A percentile compares a stretch with the other conserved stretches of the same genome.
Evolutionary conservation across 257 asterid species (phyloP).

Genomic region (Petunia axillaris): DNA sequence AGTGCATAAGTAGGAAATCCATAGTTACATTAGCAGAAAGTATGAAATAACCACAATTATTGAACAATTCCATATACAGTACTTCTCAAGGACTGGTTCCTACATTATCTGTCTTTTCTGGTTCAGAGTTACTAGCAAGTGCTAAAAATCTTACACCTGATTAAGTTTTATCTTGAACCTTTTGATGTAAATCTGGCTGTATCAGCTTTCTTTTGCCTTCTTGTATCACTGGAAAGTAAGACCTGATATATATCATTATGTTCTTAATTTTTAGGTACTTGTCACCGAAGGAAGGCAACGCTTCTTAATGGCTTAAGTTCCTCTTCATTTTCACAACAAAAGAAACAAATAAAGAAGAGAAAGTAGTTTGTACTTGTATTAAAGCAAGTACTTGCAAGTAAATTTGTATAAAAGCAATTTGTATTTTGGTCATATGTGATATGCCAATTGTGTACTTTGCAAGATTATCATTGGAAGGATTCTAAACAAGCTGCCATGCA

Average conservation of each 20-base stretch:
- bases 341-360: too few species aligned
- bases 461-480: too few species aligned
- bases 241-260: background rate
- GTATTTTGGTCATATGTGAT: too few species aligned
- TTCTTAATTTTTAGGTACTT: slow-evolving; percentile 11
- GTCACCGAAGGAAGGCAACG: slow-evolving; percentile 1
- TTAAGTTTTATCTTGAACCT: background rate
- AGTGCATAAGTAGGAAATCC: background rate
- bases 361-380: too few species aligned
- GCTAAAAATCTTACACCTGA: too few species aligned
- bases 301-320: background rate
- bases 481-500: too few species aligned
- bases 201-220: background rate
- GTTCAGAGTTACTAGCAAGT: background rate
- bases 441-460: too few species aligned
- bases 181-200: background rate
- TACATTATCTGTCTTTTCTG: background rate
- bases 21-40: background rate
- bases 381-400: too few species aligned
- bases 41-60: background rate
- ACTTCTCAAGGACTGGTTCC: background rate
- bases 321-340: background rate
- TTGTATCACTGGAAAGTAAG: background rate
- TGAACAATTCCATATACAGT: background rate
- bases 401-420: too few species aligned